Base-by-base conservation (phyloP, 2,329 filamentous ascomycete species). In the Diplodia scrobiculata region DNA sequence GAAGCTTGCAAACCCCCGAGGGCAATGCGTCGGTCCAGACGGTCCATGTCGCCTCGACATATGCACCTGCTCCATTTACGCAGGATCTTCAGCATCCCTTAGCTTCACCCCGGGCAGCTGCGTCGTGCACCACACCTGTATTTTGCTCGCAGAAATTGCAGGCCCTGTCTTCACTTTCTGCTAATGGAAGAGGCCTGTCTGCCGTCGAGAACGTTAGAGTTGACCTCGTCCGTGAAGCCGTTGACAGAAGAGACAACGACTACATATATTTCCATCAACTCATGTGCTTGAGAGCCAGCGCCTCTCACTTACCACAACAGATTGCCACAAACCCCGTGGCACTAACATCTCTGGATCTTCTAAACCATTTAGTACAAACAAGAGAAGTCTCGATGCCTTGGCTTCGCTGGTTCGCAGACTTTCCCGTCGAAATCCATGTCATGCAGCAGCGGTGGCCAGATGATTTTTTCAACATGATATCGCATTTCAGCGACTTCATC, bases 341-440 rank as follows among this genome's bases (percentile, higher is more conserved):
- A 21, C 13, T 53, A 17, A 3, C 9, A 17, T 32, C 36, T 25
- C 19, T 50, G 27, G 58, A 62, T 25, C 41, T 62, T 25, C 36
- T 62, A 2, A 62, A 50, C 4, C 58, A 62, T 14, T 29, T 62
- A 21, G 45, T 62, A 5, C 58, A 62, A 11, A 50, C 41, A 9
- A 13, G 27, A 17, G 27, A 62, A 50, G 27, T 34, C 14, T 50
- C 58, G 11, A 38, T 19, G 10, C n/a, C 9, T 5, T 62, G 27
- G 27, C 29, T 62, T 14, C 25, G 19, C 48, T 50, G 45, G 45
- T 84, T 83, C 70, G 71, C 79, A 6, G 68, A 75, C 1, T 87
- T 85, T 67, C 86, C 86, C 2, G 67, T 68, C 13, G 70, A 73
- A 17, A 67, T 78, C 34, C 51, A 75, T 60, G 19, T 47, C 27